Evolutionary conservation across 805 yeast species (phyloP).

Genomic region (Candida michaelii): DNA sequence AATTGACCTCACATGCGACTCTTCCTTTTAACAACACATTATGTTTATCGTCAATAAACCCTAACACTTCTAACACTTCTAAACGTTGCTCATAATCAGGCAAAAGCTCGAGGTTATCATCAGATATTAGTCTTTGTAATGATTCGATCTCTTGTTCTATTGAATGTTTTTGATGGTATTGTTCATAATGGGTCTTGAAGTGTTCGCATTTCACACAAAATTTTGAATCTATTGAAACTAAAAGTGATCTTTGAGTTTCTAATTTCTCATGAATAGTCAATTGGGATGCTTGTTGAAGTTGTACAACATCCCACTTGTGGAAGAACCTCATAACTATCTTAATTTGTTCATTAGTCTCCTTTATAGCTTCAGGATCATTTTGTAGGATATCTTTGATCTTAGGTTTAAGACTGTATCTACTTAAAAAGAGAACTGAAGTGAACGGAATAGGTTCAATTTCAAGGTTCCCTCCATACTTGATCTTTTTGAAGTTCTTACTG

Average conservation of each 20-base stretch:
- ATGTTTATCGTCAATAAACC: conserved; percentile 71
- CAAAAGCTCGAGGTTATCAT: conserved; percentile 82
- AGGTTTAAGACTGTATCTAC: conserved; percentile 35
- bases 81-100: conserved; percentile 94
- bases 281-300: conserved; percentile 34
- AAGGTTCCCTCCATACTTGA: conserved; percentile 34
- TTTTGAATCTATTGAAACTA: conserved; percentile 26
- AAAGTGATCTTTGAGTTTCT: conserved; percentile 34
- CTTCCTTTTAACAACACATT: conserved; percentile 87
- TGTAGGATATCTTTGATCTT: conserved; percentile 34
- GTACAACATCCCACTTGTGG: conserved; percentile 43
- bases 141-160: conserved; percentile 52
- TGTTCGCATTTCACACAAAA: conserved; percentile 37
- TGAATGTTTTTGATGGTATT: conserved; percentile 44
- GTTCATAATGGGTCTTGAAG: conserved; percentile 46
- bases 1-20: conserved; percentile 84
- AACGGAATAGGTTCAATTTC: conserved; percentile 41
- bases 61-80: conserved; percentile 72
- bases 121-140: conserved; percentile 66
- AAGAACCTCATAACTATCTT: conserved; percentile 35
- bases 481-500: conserved; percentile 32
- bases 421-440: conserved; percentile 43
- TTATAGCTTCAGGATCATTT: conserved; percentile 35
- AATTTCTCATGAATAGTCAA: conserved; percentile 37
- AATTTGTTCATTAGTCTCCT: conserved; percentile 37